Evolutionary conservation across 495 filamentous ascomycete species (phyloP), one percentile per base, ranked within the genome.

Genomic region (Xylaria grammica): DNA sequence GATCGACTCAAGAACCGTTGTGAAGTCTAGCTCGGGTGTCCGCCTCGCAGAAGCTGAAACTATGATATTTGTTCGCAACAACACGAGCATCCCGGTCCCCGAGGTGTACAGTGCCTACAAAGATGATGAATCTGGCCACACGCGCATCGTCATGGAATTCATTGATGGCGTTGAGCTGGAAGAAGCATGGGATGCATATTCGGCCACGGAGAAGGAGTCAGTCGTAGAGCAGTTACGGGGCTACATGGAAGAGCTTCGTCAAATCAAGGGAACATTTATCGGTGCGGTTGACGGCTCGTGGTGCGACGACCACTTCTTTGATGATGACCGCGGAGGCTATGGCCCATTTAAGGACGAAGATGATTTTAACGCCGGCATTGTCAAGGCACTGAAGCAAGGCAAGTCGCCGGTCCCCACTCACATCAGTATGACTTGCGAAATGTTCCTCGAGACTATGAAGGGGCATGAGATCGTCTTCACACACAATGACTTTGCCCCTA

Each of bases 401-500:
- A 36, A 54, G 15, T 20, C 51, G 22, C 51, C 3, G 13, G 32
- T 30, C 20, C 32, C 13, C 30, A n/a, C 22, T 19, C 29, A 54
- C 8, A 5, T 36, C 46, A n/a, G 22, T 7, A 6, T 27, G 10
- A 26, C 20, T 27, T 62, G 60, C 22, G 60, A 62, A 19, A 53
- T 62, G 8, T 42, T 44, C 4, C 60, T 51, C 22, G 42, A 51
- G 8, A 22, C 13, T 6, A 53, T 62, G 27, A 62, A 62, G n/a
- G 61, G 50, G 22, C 50, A 63, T 24, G 22, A 56, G 19, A 63
- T 66, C 32, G 69, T 73, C 24, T 82, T 85, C 60, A 84, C 83
- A 1, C 81, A 86, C 63, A 79, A 81, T 22, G 82, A 86, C 71
- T 66, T 84, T 44, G 80, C 76, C 45, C 69, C 72, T 10, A 72